Evolutionary conservation across 345 rosid species (phyloP), one percentile per base, ranked within the genome.

Genomic region (Hevea brasiliensis): DNA sequence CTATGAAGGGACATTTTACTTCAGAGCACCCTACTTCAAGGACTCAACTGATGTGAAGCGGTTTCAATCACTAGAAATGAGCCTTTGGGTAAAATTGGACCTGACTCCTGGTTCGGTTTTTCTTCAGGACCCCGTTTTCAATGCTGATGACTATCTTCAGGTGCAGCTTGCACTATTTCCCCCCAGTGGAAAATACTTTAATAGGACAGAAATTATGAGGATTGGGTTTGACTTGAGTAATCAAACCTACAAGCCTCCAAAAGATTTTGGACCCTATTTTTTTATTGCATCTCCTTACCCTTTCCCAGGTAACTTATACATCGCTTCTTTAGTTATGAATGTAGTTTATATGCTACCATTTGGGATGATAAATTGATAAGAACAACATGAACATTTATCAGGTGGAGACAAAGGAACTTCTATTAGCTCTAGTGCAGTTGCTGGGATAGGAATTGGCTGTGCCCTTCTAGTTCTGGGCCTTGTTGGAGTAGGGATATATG

Each of bases 161-260:
- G 80, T 95, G 71, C 89, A 91, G 77, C 76, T 91, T 64, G 89
- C 88, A 20, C 85, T 95, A 58, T 95, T 95, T 83, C 96, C 98
- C 13, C 37, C 93, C 44, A 21, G 14, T 3, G 92, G 86, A 7
- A 83, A 83, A 54, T 84, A 77, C 78, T 89, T 95, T 71, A 89
- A 92, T 67, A 72, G 94, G 77, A 71, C 86, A 0, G 90, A 85
- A 82, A 72, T 95, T 62, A 88, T 80, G 54, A 87, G 84, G 80
- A 80, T 95, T 63, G 99, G 99, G 37, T 91, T 89, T 77, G 82
- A 87, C 71, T 76, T 95, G 81, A 92, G 90, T 70, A 91, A 92
- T 74, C 99, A 95, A 82, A 91, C 94, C 51, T 91, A 77, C 70
- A 91, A 91, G 78, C 96, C 98, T 71, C 99, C 99, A 20, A 75